Conservation (phyloP, 306 rosid species). For the Inga laurina region DNA sequence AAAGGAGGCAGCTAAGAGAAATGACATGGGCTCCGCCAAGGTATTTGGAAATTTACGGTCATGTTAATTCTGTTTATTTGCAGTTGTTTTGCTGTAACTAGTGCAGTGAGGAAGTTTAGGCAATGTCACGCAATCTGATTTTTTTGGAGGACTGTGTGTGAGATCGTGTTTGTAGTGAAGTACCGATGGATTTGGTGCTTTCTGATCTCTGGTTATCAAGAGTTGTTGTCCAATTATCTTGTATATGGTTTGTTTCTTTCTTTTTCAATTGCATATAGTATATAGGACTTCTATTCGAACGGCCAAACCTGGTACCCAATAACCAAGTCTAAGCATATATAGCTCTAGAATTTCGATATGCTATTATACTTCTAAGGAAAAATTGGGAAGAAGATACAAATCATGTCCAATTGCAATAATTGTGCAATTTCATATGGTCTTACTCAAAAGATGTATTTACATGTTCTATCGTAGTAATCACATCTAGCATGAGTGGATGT, state of each 20-base stretch:
- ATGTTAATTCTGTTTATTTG: conserved; percentile 5
- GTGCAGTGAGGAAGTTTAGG: conserved; percentile 10
- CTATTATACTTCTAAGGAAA: background rate
- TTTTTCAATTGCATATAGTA: background rate
- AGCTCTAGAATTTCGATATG: background rate
- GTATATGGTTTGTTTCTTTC: background rate
- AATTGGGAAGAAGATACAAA: background rate
- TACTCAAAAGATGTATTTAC: conserved; percentile 1
- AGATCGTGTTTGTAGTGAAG: background rate
- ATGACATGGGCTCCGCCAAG: conserved; percentile 97
- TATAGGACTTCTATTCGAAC: background rate
- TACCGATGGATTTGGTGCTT: background rate
- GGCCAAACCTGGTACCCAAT: background rate
- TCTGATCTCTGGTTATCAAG: background rate
- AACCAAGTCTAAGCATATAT: background rate
- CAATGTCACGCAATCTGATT: conserved; percentile 14
- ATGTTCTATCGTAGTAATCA: background rate
- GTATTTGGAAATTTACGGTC: conserved; percentile 32
- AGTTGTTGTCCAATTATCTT: background rate
- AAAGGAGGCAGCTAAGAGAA: conserved; percentile 92
- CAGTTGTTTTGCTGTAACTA: background rate
- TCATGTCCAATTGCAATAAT: background rate
- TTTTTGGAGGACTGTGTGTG: conserved; percentile 11
- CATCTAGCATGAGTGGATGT: background rate
- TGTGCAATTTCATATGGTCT: background rate